Evolutionary conservation across 768 basidiomycete genomes (phyloP).

Genomic region (Tricholoma bakamatsutake): DNA sequence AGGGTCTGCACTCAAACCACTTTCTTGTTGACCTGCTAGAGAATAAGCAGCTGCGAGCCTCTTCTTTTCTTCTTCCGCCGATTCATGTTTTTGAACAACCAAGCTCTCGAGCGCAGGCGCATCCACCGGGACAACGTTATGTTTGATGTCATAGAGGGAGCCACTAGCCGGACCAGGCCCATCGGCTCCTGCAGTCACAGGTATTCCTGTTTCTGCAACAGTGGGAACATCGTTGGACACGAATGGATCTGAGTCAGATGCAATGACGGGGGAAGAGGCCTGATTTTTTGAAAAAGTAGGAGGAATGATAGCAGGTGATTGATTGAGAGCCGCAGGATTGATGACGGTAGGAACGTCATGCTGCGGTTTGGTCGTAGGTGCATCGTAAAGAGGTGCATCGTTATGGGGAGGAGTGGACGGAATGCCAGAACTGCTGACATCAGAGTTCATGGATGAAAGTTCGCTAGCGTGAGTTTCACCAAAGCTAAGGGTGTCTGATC

Average conservation of each 20-base stretch:
- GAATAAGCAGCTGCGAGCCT: constrained; percentile 40
- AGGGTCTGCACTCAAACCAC: constrained; percentile 9
- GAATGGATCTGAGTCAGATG: constrained; percentile 27
- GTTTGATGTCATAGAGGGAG: constrained; percentile 48
- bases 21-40: constrained; percentile 14
- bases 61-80: constrained; percentile 62
- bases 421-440: constrained; percentile 27
- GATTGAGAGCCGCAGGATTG: constrained; percentile 18
- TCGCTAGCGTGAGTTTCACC: constrained; percentile 80
- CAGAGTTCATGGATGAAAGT: constrained; percentile 48
- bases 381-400: constrained; percentile 14
- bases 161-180: constrained; percentile 68
- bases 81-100: constrained; percentile 23
- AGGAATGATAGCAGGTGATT: constrained; percentile 17
- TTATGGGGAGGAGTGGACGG: constrained; percentile 38
- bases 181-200: constrained; percentile 48
- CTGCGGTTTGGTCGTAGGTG: constrained; percentile 8
- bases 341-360: constrained; percentile 20
- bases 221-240: constrained; percentile 40
- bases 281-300: constrained; percentile 22
- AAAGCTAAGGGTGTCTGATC: constrained; percentile 76
- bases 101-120: constrained; percentile 21
- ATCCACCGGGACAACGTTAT: constrained; percentile 14
- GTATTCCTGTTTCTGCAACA: constrained; percentile 73
- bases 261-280: constrained; percentile 14